Base-by-base conservation (phyloP, 163 green algal species). In the Coccomyxa subellipsoidea region DNA sequence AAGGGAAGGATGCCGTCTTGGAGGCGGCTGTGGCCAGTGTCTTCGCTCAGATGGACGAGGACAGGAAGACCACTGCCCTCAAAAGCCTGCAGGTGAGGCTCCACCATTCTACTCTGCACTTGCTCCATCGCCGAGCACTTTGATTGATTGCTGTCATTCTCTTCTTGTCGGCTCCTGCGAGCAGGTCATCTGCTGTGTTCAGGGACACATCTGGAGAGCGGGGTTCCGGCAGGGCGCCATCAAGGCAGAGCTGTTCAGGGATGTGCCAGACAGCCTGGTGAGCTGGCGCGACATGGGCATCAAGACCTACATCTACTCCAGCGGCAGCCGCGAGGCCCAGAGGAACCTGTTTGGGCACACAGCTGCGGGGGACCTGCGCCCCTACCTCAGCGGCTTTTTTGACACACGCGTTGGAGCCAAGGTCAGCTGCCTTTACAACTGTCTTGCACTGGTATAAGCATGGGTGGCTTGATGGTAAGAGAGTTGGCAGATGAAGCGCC, bases 261-360 rank as follows among this genome's bases (percentile, higher is more conserved):
- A 98, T 79, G 93, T 97, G 47, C 90, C 90, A 9, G 88, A 93
- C 47, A 93, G 90, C 23, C 86, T 98, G 82, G 84, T 85, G 32
- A 80, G 88, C 77, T 97, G 93, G 92, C 83, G 86, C 35, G 75
- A 71, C 69, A 54, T 70, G 25, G 95, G 94, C 80, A 86, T 96
- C 79, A 96, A 97, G 82, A 92, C 89, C 0, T 99, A 99, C 93
- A 98, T 99, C 88, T 99, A 98, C 89, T 96, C 91, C 69, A 96
- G 88, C 69, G 96, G 96, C 70, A 96, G 90, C 59, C 82, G 91
- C 38, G 85, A 95, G 76, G 96, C 96, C 27, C 96, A 99, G 92
- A 77, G 83, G 8, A 87, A 91, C 81, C 91, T 98, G 82, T 96
- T 98, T 82, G 87, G 70, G 0, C 82, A 95, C 90, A 94, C 91